phyloP scores from a whole-genome alignment of 2,329 filamentous ascomycete genomes.

The Tolypocladium paradoxum region DNA sequence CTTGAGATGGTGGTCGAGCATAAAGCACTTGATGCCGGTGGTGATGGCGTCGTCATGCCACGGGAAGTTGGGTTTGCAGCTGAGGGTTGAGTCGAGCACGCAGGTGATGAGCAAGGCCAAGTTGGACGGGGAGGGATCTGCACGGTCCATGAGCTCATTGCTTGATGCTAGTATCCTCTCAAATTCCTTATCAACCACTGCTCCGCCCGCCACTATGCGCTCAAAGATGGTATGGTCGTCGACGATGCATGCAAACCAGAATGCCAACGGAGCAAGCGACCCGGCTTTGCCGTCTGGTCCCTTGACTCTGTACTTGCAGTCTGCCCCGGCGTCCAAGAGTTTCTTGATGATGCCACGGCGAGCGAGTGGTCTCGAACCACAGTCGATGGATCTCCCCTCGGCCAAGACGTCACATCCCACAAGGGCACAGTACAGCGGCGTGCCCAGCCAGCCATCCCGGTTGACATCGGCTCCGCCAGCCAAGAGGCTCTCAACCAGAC shows the following conservation, averaged over 20 bases:
- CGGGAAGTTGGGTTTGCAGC: background rate
- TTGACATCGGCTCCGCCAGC: slow-evolving; percentile 11
- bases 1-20: slow-evolving; percentile 1
- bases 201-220: slow-evolving; percentile 7
- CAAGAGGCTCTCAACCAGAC: slow-evolving; percentile 16
- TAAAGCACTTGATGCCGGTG: slow-evolving; percentile 7
- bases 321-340: slow-evolving; percentile 12
- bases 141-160: slow-evolving; percentile 6
- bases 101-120: background rate
- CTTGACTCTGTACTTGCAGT: slow-evolving; percentile 8
- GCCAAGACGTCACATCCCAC: slow-evolving; percentile 17
- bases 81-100: background rate
- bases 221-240: slow-evolving; percentile 14
- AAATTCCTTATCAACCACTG: slow-evolving; percentile 9
- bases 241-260: slow-evolving; percentile 15
- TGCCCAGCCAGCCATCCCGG: slow-evolving; percentile 13
- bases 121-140: slow-evolving; percentile 2
- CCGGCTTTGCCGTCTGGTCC: slow-evolving; percentile 8
- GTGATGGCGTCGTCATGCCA: background rate
- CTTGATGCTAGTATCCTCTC: slow-evolving; percentile 9
- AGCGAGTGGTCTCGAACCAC: slow-evolving; percentile 2
- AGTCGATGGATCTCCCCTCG: slow-evolving; percentile 6
- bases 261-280: slow-evolving; percentile 12
- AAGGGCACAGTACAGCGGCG: slow-evolving; percentile 23
- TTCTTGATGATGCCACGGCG: slow-evolving; percentile 10